phyloP scores from a whole-genome alignment of 2,329 filamentous ascomycete species.

The Cercospora canescens region DNA sequence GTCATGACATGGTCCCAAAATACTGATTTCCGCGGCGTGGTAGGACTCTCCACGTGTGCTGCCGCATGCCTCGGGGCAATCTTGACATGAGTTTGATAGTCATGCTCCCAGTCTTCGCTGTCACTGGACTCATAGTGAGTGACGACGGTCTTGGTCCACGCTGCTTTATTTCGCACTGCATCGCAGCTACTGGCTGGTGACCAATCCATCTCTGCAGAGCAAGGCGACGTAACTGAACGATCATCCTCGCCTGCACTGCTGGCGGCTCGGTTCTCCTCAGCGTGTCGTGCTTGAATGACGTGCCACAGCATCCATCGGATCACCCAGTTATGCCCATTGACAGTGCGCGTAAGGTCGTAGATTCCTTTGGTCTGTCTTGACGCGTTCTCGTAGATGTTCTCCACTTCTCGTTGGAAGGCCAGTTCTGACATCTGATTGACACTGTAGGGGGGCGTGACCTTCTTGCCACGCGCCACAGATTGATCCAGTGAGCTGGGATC shows the following conservation, averaged over 20 bases:
- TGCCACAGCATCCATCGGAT: constrained; percentile 28
- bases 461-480: constrained; percentile 16
- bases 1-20: constrained; percentile 12
- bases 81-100: neutral
- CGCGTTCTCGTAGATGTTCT: constrained; percentile 20
- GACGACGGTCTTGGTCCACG: neutral
- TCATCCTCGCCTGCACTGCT: constrained; percentile 21
- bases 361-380: constrained; percentile 21
- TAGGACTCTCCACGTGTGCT: neutral
- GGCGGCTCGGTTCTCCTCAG: constrained; percentile 2
- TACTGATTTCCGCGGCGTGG: neutral
- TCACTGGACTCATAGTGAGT: constrained; percentile 14
- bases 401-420: constrained; percentile 22
- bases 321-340: constrained; percentile 23
- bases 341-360: constrained; percentile 21
- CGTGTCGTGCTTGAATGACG: constrained; percentile 16
- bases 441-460: constrained; percentile 19
- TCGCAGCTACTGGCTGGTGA: neutral
- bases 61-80: neutral
- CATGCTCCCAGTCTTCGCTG: constrained; percentile 14
- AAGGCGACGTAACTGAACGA: constrained; percentile 17
- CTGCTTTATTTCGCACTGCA: neutral
- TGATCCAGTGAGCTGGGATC: constrained; percentile 18
- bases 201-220: constrained; percentile 14
- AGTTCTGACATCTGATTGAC: constrained; percentile 22